Percentiles rank a stretch among this genome's conserved stretches.
phyloP scores from a whole-genome alignment of 192 early-diverging fungal species.

The Linnemannia zychae region DNA sequence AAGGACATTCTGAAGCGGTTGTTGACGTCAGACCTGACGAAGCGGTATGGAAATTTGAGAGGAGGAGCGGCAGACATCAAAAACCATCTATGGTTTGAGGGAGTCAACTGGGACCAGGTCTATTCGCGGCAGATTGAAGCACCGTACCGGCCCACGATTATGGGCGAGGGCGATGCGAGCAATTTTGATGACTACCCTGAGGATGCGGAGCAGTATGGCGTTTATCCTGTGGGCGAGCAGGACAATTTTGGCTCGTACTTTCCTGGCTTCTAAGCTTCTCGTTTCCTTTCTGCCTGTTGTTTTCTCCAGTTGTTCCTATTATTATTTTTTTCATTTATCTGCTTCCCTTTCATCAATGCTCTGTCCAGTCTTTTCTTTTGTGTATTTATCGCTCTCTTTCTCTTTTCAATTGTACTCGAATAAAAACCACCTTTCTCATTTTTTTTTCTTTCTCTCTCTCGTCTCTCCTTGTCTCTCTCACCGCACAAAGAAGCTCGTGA shows the following conservation, averaged over 20 bases:
- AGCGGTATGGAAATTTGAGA: slow-evolving; percentile 90
- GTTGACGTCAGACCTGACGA: slow-evolving; percentile 84
- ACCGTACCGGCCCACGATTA: slow-evolving; percentile 88
- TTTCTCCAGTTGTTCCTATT: slow-evolving; percentile 3
- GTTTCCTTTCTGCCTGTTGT: not conserved
- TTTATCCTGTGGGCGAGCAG: slow-evolving; percentile 59
- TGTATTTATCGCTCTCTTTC: not conserved
- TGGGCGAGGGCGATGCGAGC: slow-evolving; percentile 89
- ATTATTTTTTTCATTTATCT: not conserved
- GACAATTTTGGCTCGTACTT: slow-evolving; percentile 84
- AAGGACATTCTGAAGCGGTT: slow-evolving; percentile 90
- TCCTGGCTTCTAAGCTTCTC: slow-evolving; percentile 72
- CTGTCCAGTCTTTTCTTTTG: not conserved
- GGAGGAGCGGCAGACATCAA: slow-evolving; percentile 93
- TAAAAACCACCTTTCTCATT: too few relatives aligned
- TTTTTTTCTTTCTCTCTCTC: too few relatives aligned
- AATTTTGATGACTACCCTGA: slow-evolving; percentile 98
- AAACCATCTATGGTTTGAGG: slow-evolving; percentile 94
- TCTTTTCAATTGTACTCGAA: too few relatives aligned
- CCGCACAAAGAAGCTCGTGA: slow-evolving; percentile 1
- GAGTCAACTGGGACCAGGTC: slow-evolving; percentile 91
- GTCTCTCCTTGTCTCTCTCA: not conserved
- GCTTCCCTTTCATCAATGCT: not conserved
- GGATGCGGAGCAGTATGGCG: slow-evolving; percentile 90
- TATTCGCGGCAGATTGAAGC: slow-evolving; percentile 79